Base-by-base conservation (phyloP, 140 eudicot species). In the Anethum foeniculum region DNA sequence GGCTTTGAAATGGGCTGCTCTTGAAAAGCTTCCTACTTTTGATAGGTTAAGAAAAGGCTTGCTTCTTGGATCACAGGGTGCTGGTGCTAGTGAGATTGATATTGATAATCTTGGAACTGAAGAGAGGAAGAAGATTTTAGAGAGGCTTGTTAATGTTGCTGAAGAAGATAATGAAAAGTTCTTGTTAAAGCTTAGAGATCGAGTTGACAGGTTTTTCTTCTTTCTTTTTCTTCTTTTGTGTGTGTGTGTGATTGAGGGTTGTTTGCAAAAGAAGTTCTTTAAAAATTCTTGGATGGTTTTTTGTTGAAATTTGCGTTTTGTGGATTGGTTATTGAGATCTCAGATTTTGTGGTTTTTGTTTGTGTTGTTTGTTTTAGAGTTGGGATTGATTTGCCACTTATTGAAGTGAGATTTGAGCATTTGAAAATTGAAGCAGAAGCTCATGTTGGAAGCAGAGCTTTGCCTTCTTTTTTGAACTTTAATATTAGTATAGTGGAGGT, bases 1-100 rank as follows among this genome's bases (percentile, higher is more conserved):
- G 49, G 95, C 97, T 6, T 86, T 92, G 0, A 90, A 88, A 71
- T 92, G 97, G 97, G 97, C 97, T 60, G 88, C 88, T 7, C 82
- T 84, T 3, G 88, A 88, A 30, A 82, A 77, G 38, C 82, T 88
- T 30, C 90, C 88, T 0, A 86, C 90, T 18, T 86, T 75, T 30
- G 84, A 76, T 68, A 82, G 87, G 25, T 8, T 88, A 16, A 84
- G 80, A 78, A 84, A 65, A 83, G 91, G 91, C 4, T 30, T 88
- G 12, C 71, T 86, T 34, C 56, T 69, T 28, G 86, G 85, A 11
- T 76, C 81, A 7, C 56, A 77, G 19, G 90, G 90, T 0, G 82
- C 76, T 5, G 32, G 60, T 2, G 71, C 77, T 1, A 81, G 47
- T 32, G 90, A 85, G 64, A 67, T 89, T 28, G 88, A 89, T 75